Percentiles rank a stretch among this genome's conserved stretches.
These are phyloP conservation scores for Brettanomyces nanus DNA, from an alignment of 805 yeast species.

Conservation along the genomic window DNA sequence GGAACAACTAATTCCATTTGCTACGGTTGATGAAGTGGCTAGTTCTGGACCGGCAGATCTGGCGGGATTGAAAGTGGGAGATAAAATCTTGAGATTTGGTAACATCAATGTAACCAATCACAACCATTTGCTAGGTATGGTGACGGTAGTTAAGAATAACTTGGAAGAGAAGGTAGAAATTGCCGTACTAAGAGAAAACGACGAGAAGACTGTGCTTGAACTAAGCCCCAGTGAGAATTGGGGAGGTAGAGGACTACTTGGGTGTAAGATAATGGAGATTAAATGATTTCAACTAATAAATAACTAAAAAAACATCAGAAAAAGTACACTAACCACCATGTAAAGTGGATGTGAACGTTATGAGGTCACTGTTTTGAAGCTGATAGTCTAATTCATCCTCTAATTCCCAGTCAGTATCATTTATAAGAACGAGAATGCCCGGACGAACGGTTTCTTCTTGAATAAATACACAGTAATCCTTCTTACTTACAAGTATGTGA, in stretches of 20 bases:
- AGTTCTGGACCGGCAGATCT: constrained; percentile 46
- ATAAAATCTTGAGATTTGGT: constrained; percentile 49
- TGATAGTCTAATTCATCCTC: constrained; percentile 81
- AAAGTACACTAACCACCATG: constrained; percentile 68
- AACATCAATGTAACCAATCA: constrained; percentile 43
- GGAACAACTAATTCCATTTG: constrained; percentile 39
- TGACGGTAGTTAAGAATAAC: constrained; percentile 33
- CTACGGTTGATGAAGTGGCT: constrained; percentile 41
- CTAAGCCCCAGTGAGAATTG: constrained; percentile 45
- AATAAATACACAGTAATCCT: constrained; percentile 65
- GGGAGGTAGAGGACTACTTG: constrained; percentile 63
- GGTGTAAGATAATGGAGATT: constrained; percentile 41
- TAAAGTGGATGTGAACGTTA: constrained; percentile 85
- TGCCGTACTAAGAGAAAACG: constrained; percentile 15
- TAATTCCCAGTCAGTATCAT: constrained; percentile 95
- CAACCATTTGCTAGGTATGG: constrained; percentile 36
- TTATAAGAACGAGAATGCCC: constrained; percentile 83
- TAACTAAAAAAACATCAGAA: neutral
- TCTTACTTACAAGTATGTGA: constrained; percentile 48
- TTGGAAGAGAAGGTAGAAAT: constrained; percentile 15
- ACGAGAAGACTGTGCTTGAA: constrained; percentile 15
- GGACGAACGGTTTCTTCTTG: constrained; percentile 83
- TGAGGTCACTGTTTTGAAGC: constrained; percentile 66
- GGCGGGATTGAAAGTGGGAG: constrained; percentile 46
- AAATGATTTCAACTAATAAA: no score